A percentile compares a stretch with the other conserved stretches of the same genome.
These are phyloP conservation scores for Malus sylvestris DNA, from an alignment of 306 rosid genomes.

Conservation along the genomic window DNA sequence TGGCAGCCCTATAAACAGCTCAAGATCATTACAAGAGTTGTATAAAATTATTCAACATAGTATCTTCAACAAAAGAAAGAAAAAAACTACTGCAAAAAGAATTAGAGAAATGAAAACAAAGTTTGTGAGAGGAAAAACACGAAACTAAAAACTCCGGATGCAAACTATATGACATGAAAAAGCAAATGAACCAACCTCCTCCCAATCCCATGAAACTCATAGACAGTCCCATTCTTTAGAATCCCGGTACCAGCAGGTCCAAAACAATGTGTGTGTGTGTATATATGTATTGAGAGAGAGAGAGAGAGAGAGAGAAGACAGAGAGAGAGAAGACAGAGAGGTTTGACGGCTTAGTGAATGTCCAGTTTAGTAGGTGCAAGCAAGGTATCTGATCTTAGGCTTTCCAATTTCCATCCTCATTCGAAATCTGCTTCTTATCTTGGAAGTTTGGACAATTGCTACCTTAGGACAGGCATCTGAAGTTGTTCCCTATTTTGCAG, in stretches of 20 bases:
- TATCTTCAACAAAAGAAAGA: not conserved
- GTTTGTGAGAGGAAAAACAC: not conserved
- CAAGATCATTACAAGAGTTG: not conserved
- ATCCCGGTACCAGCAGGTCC: not conserved
- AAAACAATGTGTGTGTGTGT: not conserved
- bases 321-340: constrained; percentile 7
- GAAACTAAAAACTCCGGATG: not conserved
- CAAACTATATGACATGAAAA: not conserved
- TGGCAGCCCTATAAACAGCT: constrained; percentile 23
- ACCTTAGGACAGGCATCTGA: constrained; percentile 11
- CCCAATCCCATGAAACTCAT: constrained; percentile 46
- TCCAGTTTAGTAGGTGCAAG: constrained; percentile 25
- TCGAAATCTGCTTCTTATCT: constrained; percentile 32
- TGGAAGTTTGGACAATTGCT: constrained; percentile 13
- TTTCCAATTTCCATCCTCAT: not conserved
- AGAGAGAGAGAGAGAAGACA: not conserved
- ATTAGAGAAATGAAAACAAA: not conserved
- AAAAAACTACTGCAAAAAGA: not conserved
- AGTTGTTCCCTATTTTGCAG: not conserved
- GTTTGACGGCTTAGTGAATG: constrained; percentile 4
- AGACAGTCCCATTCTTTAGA: constrained; percentile 36
- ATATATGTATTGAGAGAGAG: not conserved
- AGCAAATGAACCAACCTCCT: constrained; percentile 24
- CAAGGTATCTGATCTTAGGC: constrained; percentile 25
- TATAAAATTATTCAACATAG: not conserved